Base-by-base conservation (phyloP, 2,329 filamentous ascomycete genomes). In the Stenocarpella maydis region DNA sequence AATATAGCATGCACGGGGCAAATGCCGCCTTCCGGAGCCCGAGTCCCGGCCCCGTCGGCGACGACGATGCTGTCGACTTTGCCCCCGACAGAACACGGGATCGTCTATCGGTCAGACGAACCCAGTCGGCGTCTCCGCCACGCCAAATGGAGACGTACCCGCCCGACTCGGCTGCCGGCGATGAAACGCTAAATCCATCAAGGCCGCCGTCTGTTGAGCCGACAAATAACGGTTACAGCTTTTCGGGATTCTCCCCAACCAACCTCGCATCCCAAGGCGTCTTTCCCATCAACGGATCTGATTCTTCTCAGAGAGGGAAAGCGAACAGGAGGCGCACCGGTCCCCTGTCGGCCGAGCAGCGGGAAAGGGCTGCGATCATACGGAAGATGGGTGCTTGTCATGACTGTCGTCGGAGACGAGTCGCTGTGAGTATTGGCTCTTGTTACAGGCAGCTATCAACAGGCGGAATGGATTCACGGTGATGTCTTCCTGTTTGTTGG, bases 341-440 rank as follows among this genome's bases (percentile, higher is more conserved):
- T 50, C 87, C 87, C 71, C 80, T 89, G 72, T 88, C 86, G 39
- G 83, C 86, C 66, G 82, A 86, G 71, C 87, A 88, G 74, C 83
- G 87, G 76, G 86, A 88, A 73, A 86, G 86, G 76, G 87, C 87
- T 55, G 87, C 87, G 54, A 76, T 89, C 69, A 89, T 89, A 71
- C 80, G 87, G 74, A 89, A 88, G 76, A 79, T 89, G 65, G 87
- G 87, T 69, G 87, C 87, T 58, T 89, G 87, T 74, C 74, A 77
- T 41, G 86, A 88, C 73, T 89, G 87, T 73, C 82, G 86, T 52
- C 82, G 85, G 68, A 81, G 86, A 72, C 82, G 87, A 76, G 87
- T 89, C 78, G 86, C 86, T 77, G 86, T 88, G 82, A 86, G 86
- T 84, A n/a, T 41, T 10, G 41, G 21, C 49, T 28, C 43, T 43